A percentile compares a stretch with the other conserved stretches of the same genome.
Conservation (phyloP, 495 filamentous ascomycete genomes). For the Aspergillus incahuasiensis region DNA sequence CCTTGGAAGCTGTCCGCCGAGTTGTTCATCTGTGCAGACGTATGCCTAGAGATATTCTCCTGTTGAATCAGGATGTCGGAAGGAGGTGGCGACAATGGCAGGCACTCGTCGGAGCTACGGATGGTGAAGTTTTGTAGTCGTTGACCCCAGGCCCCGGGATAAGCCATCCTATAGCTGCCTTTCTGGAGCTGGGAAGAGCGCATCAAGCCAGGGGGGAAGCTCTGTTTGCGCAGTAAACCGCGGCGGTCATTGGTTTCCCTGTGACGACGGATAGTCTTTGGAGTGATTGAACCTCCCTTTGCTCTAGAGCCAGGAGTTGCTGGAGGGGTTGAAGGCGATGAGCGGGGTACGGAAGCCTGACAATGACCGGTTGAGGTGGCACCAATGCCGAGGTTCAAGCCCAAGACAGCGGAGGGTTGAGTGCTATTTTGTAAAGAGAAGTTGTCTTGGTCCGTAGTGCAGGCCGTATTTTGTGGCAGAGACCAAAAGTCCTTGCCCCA, state of each 20-base stretch:
- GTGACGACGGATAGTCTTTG: slow-evolving; percentile 40
- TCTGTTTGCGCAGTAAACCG: slow-evolving; percentile 37
- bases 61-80: slow-evolving; percentile 42
- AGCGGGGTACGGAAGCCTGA: slow-evolving; percentile 16
- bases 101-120: slow-evolving; percentile 33
- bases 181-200: slow-evolving; percentile 37
- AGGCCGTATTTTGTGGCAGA: slow-evolving; percentile 31
- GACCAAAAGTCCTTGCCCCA: slow-evolving; percentile 39
- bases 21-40: slow-evolving; percentile 15
- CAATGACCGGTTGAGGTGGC: slow-evolving; percentile 19
- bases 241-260: slow-evolving; percentile 40
- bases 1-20: slow-evolving; percentile 15
- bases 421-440: slow-evolving; percentile 38
- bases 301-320: slow-evolving; percentile 38
- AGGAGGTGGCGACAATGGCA: slow-evolving; percentile 43
- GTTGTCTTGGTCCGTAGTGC: slow-evolving; percentile 22
- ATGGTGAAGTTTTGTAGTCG: slow-evolving; percentile 40
- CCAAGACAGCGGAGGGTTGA: slow-evolving; percentile 38
- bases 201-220: slow-evolving; percentile 40
- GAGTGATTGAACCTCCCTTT: slow-evolving; percentile 37
- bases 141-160: slow-evolving; percentile 39
- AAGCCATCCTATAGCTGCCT: slow-evolving; percentile 35
- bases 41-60: slow-evolving; percentile 31
- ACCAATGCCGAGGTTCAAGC: slow-evolving; percentile 32
- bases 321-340: slow-evolving; percentile 42